Conservation (phyloP, 495 filamentous ascomycete species). For the Xeromyces bisporus region DNA sequence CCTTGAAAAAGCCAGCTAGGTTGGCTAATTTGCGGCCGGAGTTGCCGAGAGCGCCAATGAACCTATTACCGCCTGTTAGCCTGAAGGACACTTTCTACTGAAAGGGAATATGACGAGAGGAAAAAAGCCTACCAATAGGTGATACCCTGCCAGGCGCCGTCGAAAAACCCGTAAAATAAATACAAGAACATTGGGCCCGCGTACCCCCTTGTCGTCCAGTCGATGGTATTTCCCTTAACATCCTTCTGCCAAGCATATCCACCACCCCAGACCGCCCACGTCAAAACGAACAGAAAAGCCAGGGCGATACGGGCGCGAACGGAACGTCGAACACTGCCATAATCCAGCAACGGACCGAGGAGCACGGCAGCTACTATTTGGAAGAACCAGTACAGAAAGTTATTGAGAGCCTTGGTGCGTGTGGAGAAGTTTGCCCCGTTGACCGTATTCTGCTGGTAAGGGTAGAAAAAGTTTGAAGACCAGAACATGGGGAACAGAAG, state of each 20-base stretch:
- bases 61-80: constrained; percentile 31
- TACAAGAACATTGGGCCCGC: constrained; percentile 79
- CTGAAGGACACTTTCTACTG: too few species aligned
- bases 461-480: constrained; percentile 36
- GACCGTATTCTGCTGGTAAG: constrained; percentile 35
- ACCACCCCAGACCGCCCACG: constrained; percentile 74
- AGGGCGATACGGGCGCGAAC: constrained; percentile 61
- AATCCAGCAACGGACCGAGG: constrained; percentile 64
- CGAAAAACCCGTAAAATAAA: constrained; percentile 86
- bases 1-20: constrained; percentile 90
- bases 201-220: constrained; percentile 37
- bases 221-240: constrained; percentile 38
- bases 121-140: constrained; percentile 62
- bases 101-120: too few species aligned
- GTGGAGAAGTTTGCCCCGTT: constrained; percentile 60
- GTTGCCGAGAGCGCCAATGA: constrained; percentile 85
- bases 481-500: constrained; percentile 75
- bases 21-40: constrained; percentile 84
- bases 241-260: constrained; percentile 62
- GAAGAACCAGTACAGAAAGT: constrained; percentile 66
- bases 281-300: constrained; percentile 48
- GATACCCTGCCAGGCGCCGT: constrained; percentile 71
- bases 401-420: constrained; percentile 70
- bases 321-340: constrained; percentile 42
- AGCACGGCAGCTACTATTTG: constrained; percentile 75